Evolutionary conservation across 2,329 filamentous ascomycete species (phyloP), one percentile per base, ranked within the genome.

Genomic region (Penicillium sp.): DNA sequence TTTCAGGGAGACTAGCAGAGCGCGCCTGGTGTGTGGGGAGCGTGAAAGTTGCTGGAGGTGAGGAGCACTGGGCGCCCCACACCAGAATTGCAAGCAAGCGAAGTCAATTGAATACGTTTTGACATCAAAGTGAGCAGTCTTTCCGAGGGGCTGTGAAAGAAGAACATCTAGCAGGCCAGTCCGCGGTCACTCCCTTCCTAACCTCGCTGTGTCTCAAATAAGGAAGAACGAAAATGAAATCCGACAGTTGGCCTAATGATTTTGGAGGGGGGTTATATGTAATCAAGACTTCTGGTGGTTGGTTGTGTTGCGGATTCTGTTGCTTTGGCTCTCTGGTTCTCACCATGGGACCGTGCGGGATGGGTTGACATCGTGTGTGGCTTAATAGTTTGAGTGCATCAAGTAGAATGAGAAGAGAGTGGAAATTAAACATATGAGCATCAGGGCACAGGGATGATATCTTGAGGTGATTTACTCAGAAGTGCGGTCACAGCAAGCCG

Each of bases 291-390:
- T 37, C 11, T 29, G 26, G 29, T 33, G 18, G 12, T 20, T n/a
- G 23, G 12, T 5, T 27, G 42, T 12, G 43, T 45, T 49, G 46
- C 23, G n/a, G 14, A 35, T 6, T 33, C 20, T 14, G 7, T 26
- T 25, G 29, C 22, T 37, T 37, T 33, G 29, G 42, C 31, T 26
- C 20, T 25, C 14, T 31, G 29, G 22, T 14, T 33, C 46, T 52
- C 48, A 49, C 40, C 55, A 40, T 46, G 45, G 43, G 51, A 55
- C 51, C 35, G 42, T 55, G 49, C 49, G 43, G 45, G 33, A 57
- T 47, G 31, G 35, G 43, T 41, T 58, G 61, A 40, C 55, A 50
- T 40, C 29, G 20, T 44, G 20, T 44, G 52, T 37, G 40, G 23
- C 31, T 44, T 42, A 41, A 47, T 41, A 31, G 22, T 31, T 45